Conservation (phyloP, 208 protist species). For the Wallacemonas sp. region DNA sequence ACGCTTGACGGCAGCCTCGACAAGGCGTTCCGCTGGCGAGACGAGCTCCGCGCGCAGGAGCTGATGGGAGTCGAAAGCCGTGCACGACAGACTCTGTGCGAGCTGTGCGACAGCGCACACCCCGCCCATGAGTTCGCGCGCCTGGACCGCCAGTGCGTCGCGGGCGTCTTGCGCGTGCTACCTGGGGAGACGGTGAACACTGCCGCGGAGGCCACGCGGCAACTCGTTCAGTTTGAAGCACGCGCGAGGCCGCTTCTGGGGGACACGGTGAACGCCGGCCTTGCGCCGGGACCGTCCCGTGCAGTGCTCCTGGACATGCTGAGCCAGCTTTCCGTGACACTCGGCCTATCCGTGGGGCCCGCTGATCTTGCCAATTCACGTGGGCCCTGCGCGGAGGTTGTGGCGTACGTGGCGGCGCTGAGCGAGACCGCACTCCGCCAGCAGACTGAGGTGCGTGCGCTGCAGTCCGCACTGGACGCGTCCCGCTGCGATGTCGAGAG, state of each 20-base stretch:
- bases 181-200: background rate
- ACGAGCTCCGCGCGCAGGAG: background rate
- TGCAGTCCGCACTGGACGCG: background rate
- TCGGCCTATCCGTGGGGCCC: background rate
- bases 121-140: background rate
- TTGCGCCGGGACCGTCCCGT: background rate
- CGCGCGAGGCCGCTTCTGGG: slow-evolving; percentile 5
- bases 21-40: background rate
- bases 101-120: background rate
- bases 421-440: background rate
- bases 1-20: background rate
- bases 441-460: background rate
- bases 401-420: background rate
- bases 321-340: background rate
- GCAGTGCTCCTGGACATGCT: background rate
- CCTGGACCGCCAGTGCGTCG: background rate
- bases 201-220: background rate
- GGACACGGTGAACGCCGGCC: background rate
- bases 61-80: background rate
- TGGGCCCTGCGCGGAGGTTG: background rate
- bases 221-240: background rate
- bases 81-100: background rate
- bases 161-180: background rate
- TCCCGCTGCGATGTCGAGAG: background rate
- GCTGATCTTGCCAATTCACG: background rate